Conservation (phyloP, 805 yeast species). For the Metschnikowia aberdeeniae region DNA sequence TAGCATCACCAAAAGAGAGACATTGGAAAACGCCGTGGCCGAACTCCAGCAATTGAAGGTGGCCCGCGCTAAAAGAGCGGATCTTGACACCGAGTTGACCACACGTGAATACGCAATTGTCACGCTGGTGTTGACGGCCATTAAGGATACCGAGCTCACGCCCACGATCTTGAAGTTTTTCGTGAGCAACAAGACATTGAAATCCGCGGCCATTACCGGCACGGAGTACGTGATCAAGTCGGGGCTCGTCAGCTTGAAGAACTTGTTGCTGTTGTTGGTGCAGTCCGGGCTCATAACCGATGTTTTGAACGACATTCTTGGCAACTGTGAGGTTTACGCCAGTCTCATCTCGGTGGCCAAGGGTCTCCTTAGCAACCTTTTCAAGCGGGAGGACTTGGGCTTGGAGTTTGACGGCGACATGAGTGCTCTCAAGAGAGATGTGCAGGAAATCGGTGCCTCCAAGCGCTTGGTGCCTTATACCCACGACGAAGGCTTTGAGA, state of each 20-base stretch:
- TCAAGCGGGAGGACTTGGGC: slow-evolving; percentile 6
- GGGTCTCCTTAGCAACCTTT: slow-evolving; percentile 16
- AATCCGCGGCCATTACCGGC: slow-evolving; percentile 21
- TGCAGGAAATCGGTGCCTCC: not conserved
- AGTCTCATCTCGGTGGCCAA: slow-evolving; percentile 30
- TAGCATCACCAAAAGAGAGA: slow-evolving; percentile 12
- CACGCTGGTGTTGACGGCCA: slow-evolving; percentile 35
- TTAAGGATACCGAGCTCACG: slow-evolving; percentile 34
- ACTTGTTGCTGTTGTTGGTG: slow-evolving; percentile 34
- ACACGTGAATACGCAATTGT: slow-evolving; percentile 39
- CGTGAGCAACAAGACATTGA: slow-evolving; percentile 24
- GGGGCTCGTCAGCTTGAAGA: slow-evolving; percentile 29
- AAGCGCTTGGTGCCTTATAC: slow-evolving; percentile 5
- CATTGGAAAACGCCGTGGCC: slow-evolving; percentile 22
- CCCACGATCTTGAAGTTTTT: slow-evolving; percentile 33
- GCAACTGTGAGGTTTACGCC: slow-evolving; percentile 37
- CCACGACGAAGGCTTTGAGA: slow-evolving; percentile 13
- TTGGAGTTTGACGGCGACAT: slow-evolving; percentile 2
- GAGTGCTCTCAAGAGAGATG: not conserved
- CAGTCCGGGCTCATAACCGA: slow-evolving; percentile 33
- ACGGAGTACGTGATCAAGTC: slow-evolving; percentile 24
- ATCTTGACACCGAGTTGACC: slow-evolving; percentile 21
- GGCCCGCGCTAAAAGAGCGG: slow-evolving; percentile 29
- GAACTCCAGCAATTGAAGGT: slow-evolving; percentile 19
- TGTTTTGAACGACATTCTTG: slow-evolving; percentile 33